phyloP scores from a whole-genome alignment of 1,284 basidiomycete species.

The Moesziomyces aphidis region DNA sequence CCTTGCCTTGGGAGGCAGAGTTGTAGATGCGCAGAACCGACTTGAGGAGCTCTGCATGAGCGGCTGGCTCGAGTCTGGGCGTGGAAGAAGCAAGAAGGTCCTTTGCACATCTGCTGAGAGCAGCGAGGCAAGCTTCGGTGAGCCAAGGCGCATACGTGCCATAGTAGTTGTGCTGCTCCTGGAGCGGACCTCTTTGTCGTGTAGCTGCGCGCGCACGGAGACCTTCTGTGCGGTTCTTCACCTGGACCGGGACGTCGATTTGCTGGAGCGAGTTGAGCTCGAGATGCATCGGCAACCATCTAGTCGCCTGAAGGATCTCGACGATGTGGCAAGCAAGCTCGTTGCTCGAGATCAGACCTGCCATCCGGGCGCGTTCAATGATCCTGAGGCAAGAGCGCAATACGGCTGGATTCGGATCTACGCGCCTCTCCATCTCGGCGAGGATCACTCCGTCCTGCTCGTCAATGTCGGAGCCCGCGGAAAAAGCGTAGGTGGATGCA shows the following conservation, averaged over 20 bases:
- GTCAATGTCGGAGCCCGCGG: slow-evolving; percentile 12
- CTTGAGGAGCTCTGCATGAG: slow-evolving; percentile 6
- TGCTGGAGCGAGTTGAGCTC: slow-evolving; percentile 16
- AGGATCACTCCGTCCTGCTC: slow-evolving; percentile 29
- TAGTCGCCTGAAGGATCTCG: slow-evolving; percentile 24
- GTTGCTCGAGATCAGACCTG: slow-evolving; percentile 6
- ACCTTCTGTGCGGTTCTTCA: slow-evolving; percentile 16
- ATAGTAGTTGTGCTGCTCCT: slow-evolving; percentile 17
- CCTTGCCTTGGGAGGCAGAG: slow-evolving; percentile 19
- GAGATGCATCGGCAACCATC: slow-evolving; percentile 36
- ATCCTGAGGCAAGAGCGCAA: slow-evolving; percentile 35
- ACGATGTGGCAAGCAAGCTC: slow-evolving; percentile 28
- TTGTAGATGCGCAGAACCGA: slow-evolving; percentile 30
- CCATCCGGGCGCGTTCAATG: slow-evolving; percentile 10
- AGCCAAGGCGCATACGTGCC: slow-evolving; percentile 35
- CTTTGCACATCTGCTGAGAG: slow-evolving; percentile 1
- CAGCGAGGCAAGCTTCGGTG: slow-evolving; percentile 24
- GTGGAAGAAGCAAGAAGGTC: not conserved
- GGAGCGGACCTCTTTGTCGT: slow-evolving; percentile 14
- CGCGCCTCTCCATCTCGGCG: slow-evolving; percentile 36
- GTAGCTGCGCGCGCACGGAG: slow-evolving; percentile 27
- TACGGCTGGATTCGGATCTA: slow-evolving; percentile 29
- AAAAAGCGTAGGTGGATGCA: slow-evolving; percentile 37
- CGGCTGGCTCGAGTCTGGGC: not conserved
- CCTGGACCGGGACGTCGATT: not conserved